These are phyloP conservation scores for Parmelia sp. DNA, from an alignment of 495 filamentous ascomycete genomes.

Conservation along the genomic window DNA sequence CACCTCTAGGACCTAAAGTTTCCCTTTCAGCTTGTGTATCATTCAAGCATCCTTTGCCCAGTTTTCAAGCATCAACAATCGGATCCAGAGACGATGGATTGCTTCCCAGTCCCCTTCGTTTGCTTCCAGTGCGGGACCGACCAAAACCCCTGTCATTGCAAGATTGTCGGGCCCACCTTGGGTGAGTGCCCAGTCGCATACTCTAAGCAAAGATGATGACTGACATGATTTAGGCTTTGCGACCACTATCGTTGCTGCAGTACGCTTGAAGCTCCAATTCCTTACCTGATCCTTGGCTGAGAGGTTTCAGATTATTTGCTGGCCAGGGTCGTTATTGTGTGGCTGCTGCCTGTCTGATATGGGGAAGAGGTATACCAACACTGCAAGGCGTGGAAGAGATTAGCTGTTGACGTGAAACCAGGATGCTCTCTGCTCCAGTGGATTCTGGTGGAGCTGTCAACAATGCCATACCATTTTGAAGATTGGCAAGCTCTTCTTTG, in stretches of 20 bases:
- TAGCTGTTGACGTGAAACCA: conserved; percentile 28
- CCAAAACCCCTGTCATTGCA: conserved; percentile 58
- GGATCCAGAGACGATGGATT: conserved; percentile 22
- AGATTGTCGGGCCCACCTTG: conserved; percentile 55
- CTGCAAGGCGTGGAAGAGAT: background rate
- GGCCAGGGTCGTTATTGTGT: conserved; percentile 53
- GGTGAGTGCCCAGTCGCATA: conserved; percentile 30
- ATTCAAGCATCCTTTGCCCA: background rate
- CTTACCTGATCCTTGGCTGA: conserved; percentile 8
- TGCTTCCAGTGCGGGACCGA: conserved; percentile 52
- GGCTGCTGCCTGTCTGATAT: conserved; percentile 52
- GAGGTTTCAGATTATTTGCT: conserved; percentile 45
- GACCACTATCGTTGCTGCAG: conserved; percentile 45
- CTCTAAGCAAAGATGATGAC: background rate
- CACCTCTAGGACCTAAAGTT: background rate
- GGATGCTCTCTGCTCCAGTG: conserved; percentile 49
- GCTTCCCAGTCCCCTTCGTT: conserved; percentile 38
- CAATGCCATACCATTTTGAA: conserved; percentile 50
- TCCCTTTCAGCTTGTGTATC: background rate
- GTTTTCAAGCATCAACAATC: background rate
- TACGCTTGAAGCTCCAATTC: conserved; percentile 30
- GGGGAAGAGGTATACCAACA: conserved; percentile 46
- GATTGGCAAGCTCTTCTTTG: background rate
- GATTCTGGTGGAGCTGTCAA: conserved; percentile 49
- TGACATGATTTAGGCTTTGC: conserved; percentile 35